phyloP scores from a whole-genome alignment of 2,329 filamentous ascomycete genomes.

The Fusarium annulatum region DNA sequence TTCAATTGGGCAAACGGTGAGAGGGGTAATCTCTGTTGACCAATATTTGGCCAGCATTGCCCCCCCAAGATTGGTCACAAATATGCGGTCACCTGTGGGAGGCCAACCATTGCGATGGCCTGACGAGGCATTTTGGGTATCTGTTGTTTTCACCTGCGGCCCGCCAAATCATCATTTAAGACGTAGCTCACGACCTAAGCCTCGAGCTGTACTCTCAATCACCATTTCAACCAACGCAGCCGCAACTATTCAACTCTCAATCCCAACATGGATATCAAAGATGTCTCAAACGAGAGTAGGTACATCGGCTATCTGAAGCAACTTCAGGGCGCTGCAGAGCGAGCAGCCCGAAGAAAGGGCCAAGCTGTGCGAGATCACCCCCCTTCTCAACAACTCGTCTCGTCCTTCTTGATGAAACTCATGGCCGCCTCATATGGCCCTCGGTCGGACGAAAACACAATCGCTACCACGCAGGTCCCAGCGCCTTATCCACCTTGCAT shows the following conservation, averaged over 20 bases:
- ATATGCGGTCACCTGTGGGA: background rate
- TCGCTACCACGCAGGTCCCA: constrained; percentile 1
- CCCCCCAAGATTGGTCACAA: background rate
- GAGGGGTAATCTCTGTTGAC: background rate
- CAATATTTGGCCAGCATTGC: background rate
- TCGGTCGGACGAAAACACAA: background rate
- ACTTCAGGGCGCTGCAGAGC: background rate
- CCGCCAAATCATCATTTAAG: background rate
- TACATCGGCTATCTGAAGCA: background rate
- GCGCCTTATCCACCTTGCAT: background rate
- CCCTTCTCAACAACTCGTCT: background rate
- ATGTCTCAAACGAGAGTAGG: background rate
- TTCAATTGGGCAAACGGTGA: background rate
- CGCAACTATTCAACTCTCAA: background rate
- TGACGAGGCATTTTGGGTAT: background rate
- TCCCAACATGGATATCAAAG: constrained; percentile 4
- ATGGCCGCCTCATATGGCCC: background rate
- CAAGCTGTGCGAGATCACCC: background rate
- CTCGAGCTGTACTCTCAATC: background rate
- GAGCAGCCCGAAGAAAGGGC: background rate
- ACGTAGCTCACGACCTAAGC: background rate
- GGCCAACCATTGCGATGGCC: background rate
- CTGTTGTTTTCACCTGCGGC: background rate
- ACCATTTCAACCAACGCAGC: background rate
- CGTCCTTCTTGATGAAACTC: background rate